These are phyloP conservation scores for Garcileccinum viscosum DNA, from an alignment of 1,284 basidiomycete species.

Conservation along the genomic window DNA sequence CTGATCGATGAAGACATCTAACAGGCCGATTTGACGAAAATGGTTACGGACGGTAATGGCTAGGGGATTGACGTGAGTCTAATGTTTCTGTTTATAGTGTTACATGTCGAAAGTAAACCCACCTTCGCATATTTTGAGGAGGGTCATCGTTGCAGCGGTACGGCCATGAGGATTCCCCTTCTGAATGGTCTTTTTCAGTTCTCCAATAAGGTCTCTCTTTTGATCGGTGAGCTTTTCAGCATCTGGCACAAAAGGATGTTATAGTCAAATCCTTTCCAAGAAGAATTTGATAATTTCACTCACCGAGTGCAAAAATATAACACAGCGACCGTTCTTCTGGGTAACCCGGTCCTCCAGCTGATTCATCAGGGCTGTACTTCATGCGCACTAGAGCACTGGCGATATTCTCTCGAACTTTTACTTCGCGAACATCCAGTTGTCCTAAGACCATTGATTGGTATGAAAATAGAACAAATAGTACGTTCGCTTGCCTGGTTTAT, in stretches of 20 bases:
- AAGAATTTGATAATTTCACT: neutral
- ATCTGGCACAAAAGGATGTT: conserved; percentile 8
- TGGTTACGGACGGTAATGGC: conserved; percentile 4
- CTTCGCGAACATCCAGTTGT: conserved; percentile 5
- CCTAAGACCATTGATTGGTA: conserved; percentile 5
- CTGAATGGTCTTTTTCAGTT: conserved; percentile 12
- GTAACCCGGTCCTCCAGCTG: neutral
- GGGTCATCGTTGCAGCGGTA: conserved; percentile 28
- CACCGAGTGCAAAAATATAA: conserved; percentile 29
- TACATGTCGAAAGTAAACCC: neutral
- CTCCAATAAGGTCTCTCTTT: conserved; percentile 16
- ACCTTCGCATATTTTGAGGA: conserved; percentile 23
- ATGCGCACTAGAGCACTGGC: conserved; percentile 17
- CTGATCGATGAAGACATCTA: conserved; percentile 16
- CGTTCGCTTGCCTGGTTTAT: neutral
- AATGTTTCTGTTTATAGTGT: neutral
- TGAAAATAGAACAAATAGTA: neutral
- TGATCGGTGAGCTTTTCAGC: neutral
- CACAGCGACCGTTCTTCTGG: conserved; percentile 10
- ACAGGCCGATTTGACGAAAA: neutral
- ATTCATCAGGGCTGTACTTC: neutral
- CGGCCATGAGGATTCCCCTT: conserved; percentile 18
- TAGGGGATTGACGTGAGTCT: conserved; percentile 8
- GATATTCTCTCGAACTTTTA: conserved; percentile 22
- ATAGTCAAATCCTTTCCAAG: neutral